Conservation (phyloP, 106 monocot genomes). For the Xerophyta viscosa region DNA sequence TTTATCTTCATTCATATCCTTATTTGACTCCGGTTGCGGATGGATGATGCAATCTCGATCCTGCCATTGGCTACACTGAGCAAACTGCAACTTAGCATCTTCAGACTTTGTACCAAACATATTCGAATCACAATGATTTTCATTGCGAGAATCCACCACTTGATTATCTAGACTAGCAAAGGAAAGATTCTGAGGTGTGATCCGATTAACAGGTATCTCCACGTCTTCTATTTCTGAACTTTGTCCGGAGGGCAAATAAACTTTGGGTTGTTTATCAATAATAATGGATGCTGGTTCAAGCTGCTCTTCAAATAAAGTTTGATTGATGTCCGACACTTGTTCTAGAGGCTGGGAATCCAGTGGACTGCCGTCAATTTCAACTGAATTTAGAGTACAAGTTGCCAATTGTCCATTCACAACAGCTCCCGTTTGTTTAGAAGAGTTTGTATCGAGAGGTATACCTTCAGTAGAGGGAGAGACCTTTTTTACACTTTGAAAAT, state of each 20-base stretch:
- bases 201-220: background rate
- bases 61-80: background rate
- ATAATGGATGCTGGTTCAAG: background rate
- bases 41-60: conserved; percentile 7
- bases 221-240: background rate
- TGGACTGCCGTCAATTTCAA: background rate
- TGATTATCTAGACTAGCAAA: background rate
- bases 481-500: background rate
- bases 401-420: no score
- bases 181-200: background rate
- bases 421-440: no score
- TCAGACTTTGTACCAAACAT: conserved; percentile 2
- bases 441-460: conserved; percentile 7
- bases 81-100: conserved; percentile 4
- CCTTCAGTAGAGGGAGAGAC: background rate
- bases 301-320: conserved; percentile 6
- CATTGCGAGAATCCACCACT: background rate
- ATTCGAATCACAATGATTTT: conserved; percentile 4
- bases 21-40: conserved; percentile 3
- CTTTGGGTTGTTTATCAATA: background rate
- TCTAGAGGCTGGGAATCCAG: background rate
- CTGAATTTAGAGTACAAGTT: no score
- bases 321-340: conserved; percentile 2
- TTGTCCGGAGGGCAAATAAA: background rate
- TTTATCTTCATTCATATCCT: conserved; percentile 5